Conservation (phyloP, 305 asterid genomes). For the Ilex paraguariensis region DNA sequence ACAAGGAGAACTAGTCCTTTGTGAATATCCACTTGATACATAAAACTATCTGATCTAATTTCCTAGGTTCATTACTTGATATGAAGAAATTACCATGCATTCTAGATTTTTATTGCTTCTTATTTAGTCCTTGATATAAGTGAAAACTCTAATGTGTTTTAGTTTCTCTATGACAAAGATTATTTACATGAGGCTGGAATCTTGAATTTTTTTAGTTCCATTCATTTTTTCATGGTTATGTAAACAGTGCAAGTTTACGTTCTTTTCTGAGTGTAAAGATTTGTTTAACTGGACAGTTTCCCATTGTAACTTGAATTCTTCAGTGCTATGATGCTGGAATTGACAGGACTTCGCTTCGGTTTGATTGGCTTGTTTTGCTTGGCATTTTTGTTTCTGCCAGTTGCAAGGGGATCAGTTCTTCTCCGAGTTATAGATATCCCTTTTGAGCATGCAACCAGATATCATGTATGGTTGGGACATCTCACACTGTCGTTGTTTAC, state of each 20-base stretch:
- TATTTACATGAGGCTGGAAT: too few species aligned
- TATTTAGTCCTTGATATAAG: too few species aligned
- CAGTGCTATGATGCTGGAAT: conserved; percentile 51
- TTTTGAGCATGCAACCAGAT: conserved; percentile 79
- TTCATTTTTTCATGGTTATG: background rate
- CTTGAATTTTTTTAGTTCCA: too few species aligned
- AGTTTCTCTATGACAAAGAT: background rate
- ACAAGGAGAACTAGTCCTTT: too few species aligned
- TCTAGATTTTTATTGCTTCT: background rate
- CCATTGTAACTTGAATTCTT: conserved; percentile 12
- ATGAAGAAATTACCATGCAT: background rate
- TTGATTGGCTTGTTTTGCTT: conserved; percentile 63
- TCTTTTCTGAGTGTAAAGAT: background rate
- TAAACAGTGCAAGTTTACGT: background rate
- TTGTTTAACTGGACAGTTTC: conserved; percentile 5
- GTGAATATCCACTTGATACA: too few species aligned
- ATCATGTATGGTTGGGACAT: conserved; percentile 93
- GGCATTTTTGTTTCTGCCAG: conserved; percentile 60
- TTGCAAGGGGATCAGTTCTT: conserved; percentile 75
- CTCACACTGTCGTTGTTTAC: conserved; percentile 68
- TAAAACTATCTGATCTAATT: too few species aligned
- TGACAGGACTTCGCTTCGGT: conserved; percentile 64
- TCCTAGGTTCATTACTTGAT: too few species aligned
- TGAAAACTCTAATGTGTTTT: background rate
- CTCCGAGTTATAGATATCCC: conserved; percentile 74